Conservation (phyloP, 345 rosid genomes). For the Gossypium herbaceum region DNA sequence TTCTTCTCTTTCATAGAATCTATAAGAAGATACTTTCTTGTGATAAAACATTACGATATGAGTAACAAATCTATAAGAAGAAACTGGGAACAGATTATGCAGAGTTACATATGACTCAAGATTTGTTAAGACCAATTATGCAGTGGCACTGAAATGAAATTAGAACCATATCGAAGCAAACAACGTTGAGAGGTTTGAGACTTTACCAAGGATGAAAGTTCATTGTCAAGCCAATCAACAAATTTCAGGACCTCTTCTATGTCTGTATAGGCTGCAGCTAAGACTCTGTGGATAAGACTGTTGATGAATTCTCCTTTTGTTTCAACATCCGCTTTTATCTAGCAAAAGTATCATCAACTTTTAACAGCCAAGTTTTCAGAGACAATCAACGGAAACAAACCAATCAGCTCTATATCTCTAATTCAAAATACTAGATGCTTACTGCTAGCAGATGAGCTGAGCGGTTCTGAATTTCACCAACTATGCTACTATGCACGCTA, state of each 20-base stretch:
- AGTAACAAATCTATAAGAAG: neutral
- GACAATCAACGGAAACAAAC: constrained; percentile 1
- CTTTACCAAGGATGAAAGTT: constrained; percentile 71
- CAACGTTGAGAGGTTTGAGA: constrained; percentile 19
- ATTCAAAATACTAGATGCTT: constrained; percentile 24
- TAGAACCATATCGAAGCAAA: neutral
- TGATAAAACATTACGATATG: too few relatives aligned
- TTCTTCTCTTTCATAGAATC: neutral
- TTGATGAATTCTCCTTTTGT: constrained; percentile 77
- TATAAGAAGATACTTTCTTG: too few relatives aligned
- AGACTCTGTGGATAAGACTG: constrained; percentile 64
- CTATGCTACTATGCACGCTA: constrained; percentile 69
- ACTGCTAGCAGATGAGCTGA: constrained; percentile 83
- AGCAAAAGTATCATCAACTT: constrained; percentile 17
- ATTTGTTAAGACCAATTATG: neutral
- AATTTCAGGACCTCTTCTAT: constrained; percentile 75
- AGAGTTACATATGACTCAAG: neutral
- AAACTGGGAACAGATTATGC: neutral
- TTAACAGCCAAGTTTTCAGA: constrained; percentile 12
- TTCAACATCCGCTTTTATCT: constrained; percentile 83
- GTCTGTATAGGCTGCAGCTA: constrained; percentile 52
- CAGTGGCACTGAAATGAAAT: neutral
- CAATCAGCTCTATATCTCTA: neutral
- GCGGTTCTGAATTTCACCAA: constrained; percentile 90
- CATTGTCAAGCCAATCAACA: constrained; percentile 74